A percentile compares a stretch with the other conserved stretches of the same genome.
Evolutionary conservation across 2,329 filamentous ascomycete genomes (phyloP).

Genomic region (Lomentospora prolificans): DNA sequence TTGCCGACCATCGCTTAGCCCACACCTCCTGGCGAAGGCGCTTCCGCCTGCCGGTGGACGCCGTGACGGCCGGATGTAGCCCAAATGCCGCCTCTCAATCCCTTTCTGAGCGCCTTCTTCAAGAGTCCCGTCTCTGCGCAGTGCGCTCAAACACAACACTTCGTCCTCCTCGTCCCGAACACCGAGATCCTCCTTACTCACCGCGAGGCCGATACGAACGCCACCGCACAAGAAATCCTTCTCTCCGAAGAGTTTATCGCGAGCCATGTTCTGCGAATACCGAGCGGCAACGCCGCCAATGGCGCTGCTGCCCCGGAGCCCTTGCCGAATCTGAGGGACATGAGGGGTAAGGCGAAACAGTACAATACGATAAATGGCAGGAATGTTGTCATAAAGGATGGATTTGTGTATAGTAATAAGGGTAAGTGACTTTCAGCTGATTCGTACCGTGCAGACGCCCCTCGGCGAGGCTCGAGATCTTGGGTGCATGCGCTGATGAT

Average conservation of each 20-base stretch:
- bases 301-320: constrained; percentile 24
- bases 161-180: constrained; percentile 86
- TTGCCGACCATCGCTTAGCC: background rate
- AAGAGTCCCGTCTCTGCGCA: constrained; percentile 85
- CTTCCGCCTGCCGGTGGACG: background rate
- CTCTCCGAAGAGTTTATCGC: constrained; percentile 88
- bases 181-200: constrained; percentile 84
- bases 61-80: background rate
- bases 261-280: constrained; percentile 90
- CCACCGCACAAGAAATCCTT: constrained; percentile 68
- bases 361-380: constrained; percentile 87
- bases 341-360: constrained; percentile 85
- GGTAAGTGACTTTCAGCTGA: constrained; percentile 40
- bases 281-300: constrained; percentile 38
- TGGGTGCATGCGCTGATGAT: constrained; percentile 9
- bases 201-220: constrained; percentile 77
- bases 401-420: constrained; percentile 91
- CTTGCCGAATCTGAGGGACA: constrained; percentile 63
- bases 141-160: constrained; percentile 83
- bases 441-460: background rate
- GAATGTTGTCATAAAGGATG: constrained; percentile 90
- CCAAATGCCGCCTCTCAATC: constrained; percentile 91
- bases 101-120: constrained; percentile 97
- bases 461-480: background rate
- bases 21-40: background rate